Evolutionary conservation across 371 early-diverging fungal genomes (phyloP).

Genomic region (Lichtheimia corymbifera): DNA sequence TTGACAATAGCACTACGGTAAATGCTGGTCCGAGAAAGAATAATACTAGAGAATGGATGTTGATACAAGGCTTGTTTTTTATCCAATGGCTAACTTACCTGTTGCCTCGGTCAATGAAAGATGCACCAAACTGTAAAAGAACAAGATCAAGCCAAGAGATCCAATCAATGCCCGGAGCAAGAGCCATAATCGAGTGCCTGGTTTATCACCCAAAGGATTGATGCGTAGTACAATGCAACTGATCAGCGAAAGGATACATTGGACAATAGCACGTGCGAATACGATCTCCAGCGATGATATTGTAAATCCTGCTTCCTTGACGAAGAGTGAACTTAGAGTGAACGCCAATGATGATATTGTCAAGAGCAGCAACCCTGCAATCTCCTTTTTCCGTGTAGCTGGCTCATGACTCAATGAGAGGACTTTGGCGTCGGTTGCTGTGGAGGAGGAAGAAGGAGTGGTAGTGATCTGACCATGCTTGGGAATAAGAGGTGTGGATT

Average conservation of each 20-base stretch:
- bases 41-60: constrained; percentile 36
- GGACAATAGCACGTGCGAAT: constrained; percentile 69
- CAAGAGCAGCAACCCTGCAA: constrained; percentile 44
- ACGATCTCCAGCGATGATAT: constrained; percentile 73
- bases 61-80: not conserved
- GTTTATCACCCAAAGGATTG: constrained; percentile 58
- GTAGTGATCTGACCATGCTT: constrained; percentile 5
- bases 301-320: constrained; percentile 57
- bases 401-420: constrained; percentile 20
- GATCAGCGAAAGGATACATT: constrained; percentile 53
- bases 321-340: constrained; percentile 70
- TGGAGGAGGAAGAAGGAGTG: not conserved
- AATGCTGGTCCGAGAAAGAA: constrained; percentile 81
- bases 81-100: constrained; percentile 24
- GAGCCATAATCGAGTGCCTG: constrained; percentile 52
- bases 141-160: constrained; percentile 68
- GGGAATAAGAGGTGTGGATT: constrained; percentile 24
- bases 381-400: constrained; percentile 17
- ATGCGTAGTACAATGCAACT: constrained; percentile 51
- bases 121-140: constrained; percentile 69
- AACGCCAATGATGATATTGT: constrained; percentile 73
- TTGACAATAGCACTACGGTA: constrained; percentile 67
- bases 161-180: constrained; percentile 69
- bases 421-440: constrained; percentile 7
- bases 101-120: constrained; percentile 78